A percentile compares a stretch with the other conserved stretches of the same genome.
Conservation (phyloP, 225 moss, liverwort and hornwort species). For the Antitrichia curtipendula region DNA sequence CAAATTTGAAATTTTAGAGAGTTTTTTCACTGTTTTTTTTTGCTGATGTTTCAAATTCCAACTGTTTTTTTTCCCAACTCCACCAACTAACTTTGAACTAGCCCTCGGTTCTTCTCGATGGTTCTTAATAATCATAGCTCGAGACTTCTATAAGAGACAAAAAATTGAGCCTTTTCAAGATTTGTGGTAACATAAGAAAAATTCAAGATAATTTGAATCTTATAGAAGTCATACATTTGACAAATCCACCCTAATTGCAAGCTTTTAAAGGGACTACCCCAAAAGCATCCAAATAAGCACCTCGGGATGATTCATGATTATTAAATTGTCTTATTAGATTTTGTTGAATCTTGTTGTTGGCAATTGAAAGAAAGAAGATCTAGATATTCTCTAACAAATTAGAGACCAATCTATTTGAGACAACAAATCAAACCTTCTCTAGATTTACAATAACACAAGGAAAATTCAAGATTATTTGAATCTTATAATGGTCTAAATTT, state of each 20-base stretch:
- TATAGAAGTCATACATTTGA: not conserved
- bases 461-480: not conserved
- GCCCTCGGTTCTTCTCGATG: no score
- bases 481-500: not conserved
- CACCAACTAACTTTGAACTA: no score
- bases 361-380: not conserved
- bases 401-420: not conserved
- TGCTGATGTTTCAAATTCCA: no score
- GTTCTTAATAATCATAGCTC: no score
- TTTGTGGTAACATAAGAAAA: not conserved
- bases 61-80: no score
- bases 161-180: not conserved
- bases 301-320: not conserved
- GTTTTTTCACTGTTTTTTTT: no score
- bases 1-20: no score
- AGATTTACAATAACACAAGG: accelerated
- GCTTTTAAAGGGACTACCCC: no score
- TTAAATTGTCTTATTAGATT: not conserved
- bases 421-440: not conserved
- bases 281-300: not conserved
- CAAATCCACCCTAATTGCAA: not conserved
- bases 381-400: not conserved
- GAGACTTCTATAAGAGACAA: no score
- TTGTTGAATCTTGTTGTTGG: not conserved
- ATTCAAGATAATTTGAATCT: not conserved